Conservation (phyloP, 106 monocot genomes). For the Ottelia alismoides region DNA sequence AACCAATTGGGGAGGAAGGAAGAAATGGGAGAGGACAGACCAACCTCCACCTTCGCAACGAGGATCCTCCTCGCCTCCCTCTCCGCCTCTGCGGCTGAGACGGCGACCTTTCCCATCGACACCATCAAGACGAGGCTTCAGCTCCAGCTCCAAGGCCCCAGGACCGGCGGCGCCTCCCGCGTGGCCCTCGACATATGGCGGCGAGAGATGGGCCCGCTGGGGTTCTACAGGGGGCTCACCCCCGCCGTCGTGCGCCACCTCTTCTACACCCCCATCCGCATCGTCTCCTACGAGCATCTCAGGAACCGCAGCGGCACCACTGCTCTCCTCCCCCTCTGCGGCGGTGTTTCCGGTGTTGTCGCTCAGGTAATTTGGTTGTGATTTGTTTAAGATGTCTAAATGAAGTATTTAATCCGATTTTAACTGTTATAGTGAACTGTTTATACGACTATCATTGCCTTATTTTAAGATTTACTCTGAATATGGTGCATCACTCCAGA, state of each 20-base stretch:
- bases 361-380: slow-evolving; percentile 59
- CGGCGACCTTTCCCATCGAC: slow-evolving; percentile 76
- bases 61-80: slow-evolving; percentile 15
- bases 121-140: slow-evolving; percentile 75
- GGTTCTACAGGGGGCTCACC: slow-evolving; percentile 58
- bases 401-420: no score
- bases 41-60: no score
- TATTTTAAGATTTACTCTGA: no score
- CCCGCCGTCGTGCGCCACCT: slow-evolving; percentile 77
- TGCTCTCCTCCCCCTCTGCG: slow-evolving; percentile 36
- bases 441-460: no score
- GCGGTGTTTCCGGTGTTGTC: slow-evolving; percentile 57
- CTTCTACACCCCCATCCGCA: slow-evolving; percentile 79
- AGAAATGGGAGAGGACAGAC: no score
- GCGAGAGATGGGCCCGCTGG: slow-evolving; percentile 8
- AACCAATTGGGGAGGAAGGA: no score
- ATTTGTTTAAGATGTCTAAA: no score
- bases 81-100: slow-evolving; percentile 61
- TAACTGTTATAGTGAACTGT: no score
- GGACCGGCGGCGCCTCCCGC: background rate
- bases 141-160: slow-evolving; percentile 16
- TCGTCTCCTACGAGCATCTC: slow-evolving; percentile 66
- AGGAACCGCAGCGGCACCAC: background rate
- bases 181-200: slow-evolving; percentile 28
- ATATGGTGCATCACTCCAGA: no score